A percentile compares a stretch with the other conserved stretches of the same genome.
Conservation (phyloP, 495 filamentous ascomycete genomes). For the Talaromyces stipitatus region DNA sequence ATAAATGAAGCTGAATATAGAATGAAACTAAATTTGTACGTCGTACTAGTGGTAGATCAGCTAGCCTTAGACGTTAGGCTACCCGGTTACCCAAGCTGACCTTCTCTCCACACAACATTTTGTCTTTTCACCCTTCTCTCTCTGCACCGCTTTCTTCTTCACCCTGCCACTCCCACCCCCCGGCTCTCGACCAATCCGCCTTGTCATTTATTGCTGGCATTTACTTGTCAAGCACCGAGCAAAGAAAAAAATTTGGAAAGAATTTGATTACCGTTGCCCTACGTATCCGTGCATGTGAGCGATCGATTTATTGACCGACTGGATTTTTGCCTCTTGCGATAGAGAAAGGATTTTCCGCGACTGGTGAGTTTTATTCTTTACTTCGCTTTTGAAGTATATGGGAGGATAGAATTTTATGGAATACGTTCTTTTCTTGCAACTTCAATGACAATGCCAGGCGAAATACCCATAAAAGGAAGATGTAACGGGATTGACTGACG, state of each 20-base stretch:
- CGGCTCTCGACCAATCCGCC: slow-evolving; percentile 1
- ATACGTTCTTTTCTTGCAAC: too few species aligned
- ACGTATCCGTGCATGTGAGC: neutral
- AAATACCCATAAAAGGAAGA: neutral
- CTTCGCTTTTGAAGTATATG: too few species aligned
- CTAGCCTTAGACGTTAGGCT: neutral
- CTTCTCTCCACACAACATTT: slow-evolving; percentile 4
- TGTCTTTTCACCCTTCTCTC: neutral
- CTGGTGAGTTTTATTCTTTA: neutral
- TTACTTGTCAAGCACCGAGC: slow-evolving; percentile 50
- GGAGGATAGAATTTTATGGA: too few species aligned
- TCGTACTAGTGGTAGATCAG: neutral
- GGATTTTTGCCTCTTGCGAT: neutral
- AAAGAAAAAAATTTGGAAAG: slow-evolving; percentile 5
- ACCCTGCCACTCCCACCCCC: neutral
- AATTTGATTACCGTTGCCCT: neutral
- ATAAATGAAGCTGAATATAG: too few species aligned
- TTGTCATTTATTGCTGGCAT: slow-evolving; percentile 38
- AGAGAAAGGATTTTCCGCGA: neutral
- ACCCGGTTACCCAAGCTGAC: neutral
- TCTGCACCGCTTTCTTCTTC: neutral
- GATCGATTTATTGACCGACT: neutral
- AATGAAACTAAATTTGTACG: neutral
- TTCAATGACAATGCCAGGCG: too few species aligned
- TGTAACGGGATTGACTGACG: neutral